A percentile compares a stretch with the other conserved stretches of the same genome.
Evolutionary conservation across 225 moss, liverwort and hornwort genomes (phyloP).

Genomic region (Pseudoscleropodium purum): DNA sequence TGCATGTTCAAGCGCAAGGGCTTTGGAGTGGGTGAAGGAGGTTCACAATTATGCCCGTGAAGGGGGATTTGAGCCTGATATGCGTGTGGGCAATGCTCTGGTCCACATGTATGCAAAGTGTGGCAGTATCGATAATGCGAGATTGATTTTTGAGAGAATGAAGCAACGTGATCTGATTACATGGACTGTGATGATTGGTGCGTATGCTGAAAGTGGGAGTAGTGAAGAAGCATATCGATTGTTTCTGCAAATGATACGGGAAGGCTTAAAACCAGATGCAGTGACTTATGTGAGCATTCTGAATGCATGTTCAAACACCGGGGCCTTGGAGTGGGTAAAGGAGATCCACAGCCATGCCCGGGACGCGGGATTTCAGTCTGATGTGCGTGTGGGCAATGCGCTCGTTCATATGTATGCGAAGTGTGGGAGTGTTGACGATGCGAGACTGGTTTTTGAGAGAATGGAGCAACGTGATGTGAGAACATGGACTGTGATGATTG

Average conservation of each 20-base stretch:
- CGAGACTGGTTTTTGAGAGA: background rate
- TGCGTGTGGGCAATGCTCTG: background rate
- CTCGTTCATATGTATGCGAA: background rate
- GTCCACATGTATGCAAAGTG: background rate
- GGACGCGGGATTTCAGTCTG: fast-evolving
- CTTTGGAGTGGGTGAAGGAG: background rate
- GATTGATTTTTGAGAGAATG: background rate
- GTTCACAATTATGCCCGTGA: background rate
- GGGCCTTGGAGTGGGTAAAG: background rate
- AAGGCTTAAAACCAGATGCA: background rate
- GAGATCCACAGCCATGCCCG: background rate
- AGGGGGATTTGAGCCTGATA: background rate
- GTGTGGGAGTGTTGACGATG: background rate
- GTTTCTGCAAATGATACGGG: background rate
- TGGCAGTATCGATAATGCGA: background rate
- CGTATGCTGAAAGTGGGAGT: background rate
- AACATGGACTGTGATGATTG: background rate
- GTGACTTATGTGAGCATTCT: background rate
- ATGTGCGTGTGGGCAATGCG: background rate
- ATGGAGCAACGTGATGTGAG: background rate
- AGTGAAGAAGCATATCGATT: background rate
- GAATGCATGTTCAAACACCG: background rate
- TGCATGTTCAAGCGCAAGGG: background rate
- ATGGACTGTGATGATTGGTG: background rate
- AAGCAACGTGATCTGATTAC: background rate